phyloP scores from a whole-genome alignment of 2,329 filamentous ascomycete genomes.

The Coniochaeta sp. region DNA sequence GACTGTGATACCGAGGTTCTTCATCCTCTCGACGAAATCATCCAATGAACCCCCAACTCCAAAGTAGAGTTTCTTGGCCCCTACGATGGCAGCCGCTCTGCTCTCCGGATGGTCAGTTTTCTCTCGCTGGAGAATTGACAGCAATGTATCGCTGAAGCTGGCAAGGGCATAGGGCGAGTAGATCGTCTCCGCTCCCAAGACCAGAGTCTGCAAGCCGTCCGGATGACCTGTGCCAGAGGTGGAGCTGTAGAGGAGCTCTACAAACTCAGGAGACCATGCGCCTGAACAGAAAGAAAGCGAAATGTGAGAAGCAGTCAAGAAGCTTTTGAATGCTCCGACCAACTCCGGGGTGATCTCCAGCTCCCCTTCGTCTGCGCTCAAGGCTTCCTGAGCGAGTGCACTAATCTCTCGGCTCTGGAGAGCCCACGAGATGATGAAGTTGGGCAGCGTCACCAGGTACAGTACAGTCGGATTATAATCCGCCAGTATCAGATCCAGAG shows the following conservation, averaged over 20 bases:
- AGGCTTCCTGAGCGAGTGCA: conserved; percentile 33
- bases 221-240: conserved; percentile 6
- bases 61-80: conserved; percentile 76
- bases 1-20: conserved; percentile 39
- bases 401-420: conserved; percentile 32
- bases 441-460: conserved; percentile 71
- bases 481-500: conserved; percentile 57
- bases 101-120: conserved; percentile 24
- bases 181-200: conserved; percentile 75
- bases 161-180: conserved; percentile 68
- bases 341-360: conserved; percentile 56
- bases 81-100: conserved; percentile 57
- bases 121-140: conserved; percentile 47
- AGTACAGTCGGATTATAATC: conserved; percentile 78
- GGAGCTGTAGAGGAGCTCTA: conserved; percentile 44
- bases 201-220: conserved; percentile 31
- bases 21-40: conserved; percentile 55
- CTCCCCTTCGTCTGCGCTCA: conserved; percentile 49
- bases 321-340: conserved; percentile 47
- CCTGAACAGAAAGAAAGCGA: conserved; percentile 64
- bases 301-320: conserved; percentile 43
- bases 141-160: conserved; percentile 61
- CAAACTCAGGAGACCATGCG: conserved; percentile 62
- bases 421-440: conserved; percentile 66
- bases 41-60: conserved; percentile 77